Evolutionary conservation across 495 filamentous ascomycete species (phyloP).

Genomic region (Lasiosphaeria hispida): DNA sequence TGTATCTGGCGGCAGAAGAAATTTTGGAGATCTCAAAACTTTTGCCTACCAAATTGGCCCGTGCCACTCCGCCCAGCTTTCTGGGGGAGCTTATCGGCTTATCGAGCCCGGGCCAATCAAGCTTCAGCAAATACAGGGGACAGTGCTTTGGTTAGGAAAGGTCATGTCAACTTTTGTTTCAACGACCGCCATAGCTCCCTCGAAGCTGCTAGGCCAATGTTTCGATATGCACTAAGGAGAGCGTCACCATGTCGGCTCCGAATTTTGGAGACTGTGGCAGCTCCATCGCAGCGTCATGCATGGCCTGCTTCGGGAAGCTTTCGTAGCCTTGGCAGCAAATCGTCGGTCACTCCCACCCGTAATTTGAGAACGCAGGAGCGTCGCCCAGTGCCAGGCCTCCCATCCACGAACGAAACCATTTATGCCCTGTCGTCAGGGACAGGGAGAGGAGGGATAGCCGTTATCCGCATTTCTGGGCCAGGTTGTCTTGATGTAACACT

Average conservation of each 20-base stretch:
- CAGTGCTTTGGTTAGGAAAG: background rate
- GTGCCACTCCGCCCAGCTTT: background rate
- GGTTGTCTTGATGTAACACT: constrained; percentile 61
- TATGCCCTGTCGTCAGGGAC: constrained; percentile 88
- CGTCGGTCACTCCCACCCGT: background rate
- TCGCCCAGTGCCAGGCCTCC: background rate
- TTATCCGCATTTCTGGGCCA: constrained; percentile 83
- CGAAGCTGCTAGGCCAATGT: constrained; percentile 28
- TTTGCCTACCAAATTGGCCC: constrained; percentile 2
- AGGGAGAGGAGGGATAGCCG: constrained; percentile 86
- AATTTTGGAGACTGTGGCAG: background rate
- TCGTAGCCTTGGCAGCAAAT: constrained; percentile 6
- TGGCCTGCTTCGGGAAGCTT: constrained; percentile 5
- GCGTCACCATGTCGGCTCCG: constrained; percentile 6
- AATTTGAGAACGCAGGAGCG: too few species aligned
- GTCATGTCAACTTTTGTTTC: background rate
- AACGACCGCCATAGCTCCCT: background rate
- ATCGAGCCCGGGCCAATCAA: background rate
- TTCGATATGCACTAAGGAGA: constrained; percentile 33
- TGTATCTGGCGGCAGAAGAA: constrained; percentile 2
- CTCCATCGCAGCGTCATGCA: background rate
- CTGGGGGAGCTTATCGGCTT: background rate
- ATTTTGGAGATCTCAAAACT: constrained; percentile 1
- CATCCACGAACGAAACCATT: constrained; percentile 61
- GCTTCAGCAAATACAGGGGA: background rate